These are phyloP conservation scores for Fusarium anthophilum DNA, from an alignment of 2,329 filamentous ascomycete species.

Conservation along the genomic window DNA sequence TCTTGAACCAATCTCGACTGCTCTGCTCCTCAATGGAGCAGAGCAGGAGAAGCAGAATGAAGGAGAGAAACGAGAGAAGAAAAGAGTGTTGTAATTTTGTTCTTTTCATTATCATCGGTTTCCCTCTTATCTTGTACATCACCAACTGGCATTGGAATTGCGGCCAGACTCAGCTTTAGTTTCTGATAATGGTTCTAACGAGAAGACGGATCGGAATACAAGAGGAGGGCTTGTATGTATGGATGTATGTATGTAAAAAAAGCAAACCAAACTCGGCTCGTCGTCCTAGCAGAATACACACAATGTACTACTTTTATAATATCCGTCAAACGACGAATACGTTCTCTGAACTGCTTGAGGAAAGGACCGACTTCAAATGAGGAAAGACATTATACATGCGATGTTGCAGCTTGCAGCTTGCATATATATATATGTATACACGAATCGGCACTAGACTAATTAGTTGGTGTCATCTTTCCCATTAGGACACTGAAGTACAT, in stretches of 20 bases:
- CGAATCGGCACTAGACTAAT: background rate
- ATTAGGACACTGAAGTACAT: background rate
- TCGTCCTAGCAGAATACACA: conserved; percentile 42
- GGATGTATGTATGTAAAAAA: conserved; percentile 28
- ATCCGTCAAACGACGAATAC: background rate
- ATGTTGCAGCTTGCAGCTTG: background rate
- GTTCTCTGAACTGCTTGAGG: background rate
- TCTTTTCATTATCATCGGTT: conserved; percentile 20
- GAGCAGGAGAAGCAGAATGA: conserved; percentile 1
- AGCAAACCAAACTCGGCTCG: conserved; percentile 42
- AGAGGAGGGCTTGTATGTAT: conserved; percentile 40
- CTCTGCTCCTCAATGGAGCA: conserved; percentile 10
- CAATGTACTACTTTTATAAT: conserved; percentile 35
- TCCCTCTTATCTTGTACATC: conserved; percentile 41
- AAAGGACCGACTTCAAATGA: background rate
- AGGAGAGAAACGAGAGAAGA: conserved; percentile 24
- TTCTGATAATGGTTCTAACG: conserved; percentile 29
- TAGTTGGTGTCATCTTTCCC: background rate
- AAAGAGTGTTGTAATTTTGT: conserved; percentile 37
- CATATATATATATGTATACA: background rate
- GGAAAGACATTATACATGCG: background rate
- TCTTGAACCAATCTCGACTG: conserved; percentile 23
- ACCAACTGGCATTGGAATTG: conserved; percentile 40
- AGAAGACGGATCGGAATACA: conserved; percentile 25
- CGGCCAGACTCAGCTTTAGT: conserved; percentile 35